These are phyloP conservation scores for Ganoderma resinaceum DNA, from an alignment of 1,284 basidiomycete species.

Conservation along the genomic window DNA sequence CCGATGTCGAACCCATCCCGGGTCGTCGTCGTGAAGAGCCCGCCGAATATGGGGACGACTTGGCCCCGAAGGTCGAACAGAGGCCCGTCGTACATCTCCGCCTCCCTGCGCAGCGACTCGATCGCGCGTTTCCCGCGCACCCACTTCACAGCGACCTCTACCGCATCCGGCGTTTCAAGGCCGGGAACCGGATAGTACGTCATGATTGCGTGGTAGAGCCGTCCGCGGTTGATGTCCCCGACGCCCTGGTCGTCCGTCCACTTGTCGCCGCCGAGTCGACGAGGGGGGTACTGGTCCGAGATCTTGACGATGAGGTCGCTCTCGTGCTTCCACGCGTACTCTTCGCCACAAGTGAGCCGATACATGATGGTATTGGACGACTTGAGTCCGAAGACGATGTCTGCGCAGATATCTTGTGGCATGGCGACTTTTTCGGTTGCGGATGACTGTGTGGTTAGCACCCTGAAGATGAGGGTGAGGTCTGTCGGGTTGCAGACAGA, in stretches of 20 bases:
- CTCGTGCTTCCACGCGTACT: slow-evolving; percentile 4
- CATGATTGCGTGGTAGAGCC: slow-evolving; percentile 23
- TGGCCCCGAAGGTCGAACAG: slow-evolving; percentile 23
- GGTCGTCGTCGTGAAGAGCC: slow-evolving; percentile 20
- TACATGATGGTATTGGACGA: slow-evolving; percentile 20
- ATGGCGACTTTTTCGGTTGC: slow-evolving; percentile 4
- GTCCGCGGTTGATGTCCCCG: slow-evolving; percentile 16
- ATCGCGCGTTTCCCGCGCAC: slow-evolving; percentile 38
- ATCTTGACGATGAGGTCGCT: slow-evolving; percentile 25
- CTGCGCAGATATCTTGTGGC: slow-evolving; percentile 16
- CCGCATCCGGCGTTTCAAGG: not conserved
- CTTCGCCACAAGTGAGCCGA: slow-evolving; percentile 19
- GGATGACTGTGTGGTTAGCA: not conserved
- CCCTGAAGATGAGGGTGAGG: not conserved
- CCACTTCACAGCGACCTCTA: slow-evolving; percentile 31
- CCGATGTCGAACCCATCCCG: slow-evolving; percentile 28
- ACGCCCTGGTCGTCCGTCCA: slow-evolving; percentile 17
- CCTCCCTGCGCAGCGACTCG: slow-evolving; percentile 34
- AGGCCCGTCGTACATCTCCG: slow-evolving; percentile 25
- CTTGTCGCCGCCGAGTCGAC: slow-evolving; percentile 17
- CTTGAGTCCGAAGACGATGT: slow-evolving; percentile 27
- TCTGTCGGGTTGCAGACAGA: not conserved
- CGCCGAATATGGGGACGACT: slow-evolving; percentile 30
- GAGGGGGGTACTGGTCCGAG: slow-evolving; percentile 11
- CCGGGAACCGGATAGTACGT: slow-evolving; percentile 11